These are phyloP conservation scores for Populus davidiana DNA, from an alignment of 345 rosid genomes.

Conservation along the genomic window DNA sequence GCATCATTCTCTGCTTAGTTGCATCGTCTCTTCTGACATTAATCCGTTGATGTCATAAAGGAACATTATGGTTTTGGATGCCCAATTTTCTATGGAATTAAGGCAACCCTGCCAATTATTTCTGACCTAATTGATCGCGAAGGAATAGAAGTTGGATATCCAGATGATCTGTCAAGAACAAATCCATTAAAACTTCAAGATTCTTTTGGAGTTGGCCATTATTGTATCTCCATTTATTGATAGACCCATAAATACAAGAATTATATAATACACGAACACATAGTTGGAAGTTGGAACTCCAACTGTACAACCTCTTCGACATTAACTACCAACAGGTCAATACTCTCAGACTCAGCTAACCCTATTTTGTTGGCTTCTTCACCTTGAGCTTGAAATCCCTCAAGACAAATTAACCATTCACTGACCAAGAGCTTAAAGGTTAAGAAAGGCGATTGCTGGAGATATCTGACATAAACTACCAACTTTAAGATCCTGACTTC, in stretches of 20 bases:
- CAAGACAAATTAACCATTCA: neutral
- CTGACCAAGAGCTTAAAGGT: neutral
- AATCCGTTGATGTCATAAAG: neutral
- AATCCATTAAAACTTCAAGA: neutral
- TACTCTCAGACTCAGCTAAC: constrained; percentile 4
- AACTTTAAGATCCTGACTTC: neutral
- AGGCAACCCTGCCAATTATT: neutral
- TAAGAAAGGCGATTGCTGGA: neutral
- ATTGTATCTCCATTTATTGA: neutral
- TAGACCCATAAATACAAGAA: constrained; percentile 1
- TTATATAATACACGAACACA: neutral
- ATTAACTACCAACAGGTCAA: constrained; percentile 17
- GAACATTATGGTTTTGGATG: neutral
- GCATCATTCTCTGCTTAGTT: too few species aligned
- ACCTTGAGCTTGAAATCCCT: neutral
- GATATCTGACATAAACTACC: neutral
- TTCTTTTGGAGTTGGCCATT: neutral
- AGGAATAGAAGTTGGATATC: neutral
- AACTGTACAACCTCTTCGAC: constrained; percentile 13
- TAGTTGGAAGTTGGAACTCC: constrained; percentile 20
- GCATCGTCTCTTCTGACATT: neutral
- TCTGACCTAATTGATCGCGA: neutral
- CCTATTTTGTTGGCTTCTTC: neutral
- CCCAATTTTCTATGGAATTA: neutral
- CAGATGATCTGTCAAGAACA: neutral